Evolutionary conservation across 345 rosid species (phyloP), one percentile per base, ranked within the genome.

Genomic region (Viola odorata): DNA sequence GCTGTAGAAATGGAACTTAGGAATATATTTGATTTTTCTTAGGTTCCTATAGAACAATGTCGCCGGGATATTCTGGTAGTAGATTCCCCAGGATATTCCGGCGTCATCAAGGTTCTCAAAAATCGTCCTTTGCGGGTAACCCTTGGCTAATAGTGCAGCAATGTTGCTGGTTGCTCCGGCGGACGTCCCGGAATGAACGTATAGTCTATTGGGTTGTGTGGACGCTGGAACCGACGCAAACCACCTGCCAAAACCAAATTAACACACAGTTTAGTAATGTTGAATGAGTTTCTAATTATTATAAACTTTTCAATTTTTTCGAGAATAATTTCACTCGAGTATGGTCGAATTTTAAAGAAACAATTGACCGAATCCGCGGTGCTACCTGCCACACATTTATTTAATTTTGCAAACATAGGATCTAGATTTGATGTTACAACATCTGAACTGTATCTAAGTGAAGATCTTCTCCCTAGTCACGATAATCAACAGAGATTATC

Each of bases 221-320:
- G 91, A 92, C 13, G 94, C 44, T 12, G 98, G 98, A 14, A 89
- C 91, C 0, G 90, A 82, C 13, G 96, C 98, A 50, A 92, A 92
- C 91, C 96, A 89, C 80, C 96, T 78, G 8, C 2, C 37, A 45
- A 7, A 16, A 7, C 51, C 7, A 6, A 11, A 37, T 55, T 8
- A 51, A 11, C 47, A 44, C 12, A 44, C 3, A 3, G 47, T 44
- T 44, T 44, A 44, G 47, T 44, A 23, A 1, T 23, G 32, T 23
- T 23, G 32, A 1, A 2, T 23, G 2, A 23, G 1, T 23, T 23
- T 23, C 32, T 2, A 23, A 23, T 23, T 0, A 23, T 23, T 23
- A 23, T 23, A 23, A 23, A 23, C 32, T 23, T 23, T 23, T 23
- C 2, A 23, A 23, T 0, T 0, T 23, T 23, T 23, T 23, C 32